These are phyloP conservation scores for Yamadazyma trypodendri DNA, from an alignment of 1,139 yeast species.

Conservation along the genomic window DNA sequence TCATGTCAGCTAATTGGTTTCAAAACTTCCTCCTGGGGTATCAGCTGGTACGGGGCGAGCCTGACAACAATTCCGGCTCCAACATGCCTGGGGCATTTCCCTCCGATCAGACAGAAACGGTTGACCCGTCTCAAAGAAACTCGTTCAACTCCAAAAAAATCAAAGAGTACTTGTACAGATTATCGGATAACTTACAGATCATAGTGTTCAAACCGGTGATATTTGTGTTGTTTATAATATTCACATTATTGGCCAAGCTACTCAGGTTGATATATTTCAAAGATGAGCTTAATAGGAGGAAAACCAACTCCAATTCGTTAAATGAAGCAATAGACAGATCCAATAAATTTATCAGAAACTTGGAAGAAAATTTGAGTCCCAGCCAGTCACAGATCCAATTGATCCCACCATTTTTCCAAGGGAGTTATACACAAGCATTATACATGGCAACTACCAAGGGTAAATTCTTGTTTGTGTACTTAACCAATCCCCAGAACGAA, in stretches of 20 bases:
- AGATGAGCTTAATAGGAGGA: constrained; percentile 16
- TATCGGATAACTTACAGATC: constrained; percentile 10
- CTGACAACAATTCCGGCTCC: too few relatives aligned
- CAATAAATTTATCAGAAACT: constrained; percentile 30
- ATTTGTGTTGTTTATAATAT: constrained; percentile 22
- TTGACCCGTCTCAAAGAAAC: constrained; percentile 11
- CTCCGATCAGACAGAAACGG: constrained; percentile 9
- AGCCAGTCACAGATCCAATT: constrained; percentile 12
- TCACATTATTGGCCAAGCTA: constrained; percentile 25
- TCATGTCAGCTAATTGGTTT: constrained; percentile 8
- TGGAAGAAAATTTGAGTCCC: constrained; percentile 35
- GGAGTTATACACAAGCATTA: constrained; percentile 76
- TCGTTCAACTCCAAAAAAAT: constrained; percentile 16
- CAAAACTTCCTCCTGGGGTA: constrained; percentile 10
- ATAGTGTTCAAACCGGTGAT: constrained; percentile 32
- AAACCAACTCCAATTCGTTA: constrained; percentile 2
- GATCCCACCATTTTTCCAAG: constrained; percentile 58
- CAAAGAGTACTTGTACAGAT: constrained; percentile 44
- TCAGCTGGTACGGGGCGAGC: constrained; percentile 10
- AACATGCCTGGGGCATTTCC: constrained; percentile 15
- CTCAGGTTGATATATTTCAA: constrained; percentile 29
- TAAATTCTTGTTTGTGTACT: constrained; percentile 68
- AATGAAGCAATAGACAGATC: constrained; percentile 37
- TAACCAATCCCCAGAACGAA: constrained; percentile 75
- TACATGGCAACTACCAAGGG: constrained; percentile 65